phyloP scores from a whole-genome alignment of 1,284 basidiomycete species.

The Tylopilus sp. region DNA sequence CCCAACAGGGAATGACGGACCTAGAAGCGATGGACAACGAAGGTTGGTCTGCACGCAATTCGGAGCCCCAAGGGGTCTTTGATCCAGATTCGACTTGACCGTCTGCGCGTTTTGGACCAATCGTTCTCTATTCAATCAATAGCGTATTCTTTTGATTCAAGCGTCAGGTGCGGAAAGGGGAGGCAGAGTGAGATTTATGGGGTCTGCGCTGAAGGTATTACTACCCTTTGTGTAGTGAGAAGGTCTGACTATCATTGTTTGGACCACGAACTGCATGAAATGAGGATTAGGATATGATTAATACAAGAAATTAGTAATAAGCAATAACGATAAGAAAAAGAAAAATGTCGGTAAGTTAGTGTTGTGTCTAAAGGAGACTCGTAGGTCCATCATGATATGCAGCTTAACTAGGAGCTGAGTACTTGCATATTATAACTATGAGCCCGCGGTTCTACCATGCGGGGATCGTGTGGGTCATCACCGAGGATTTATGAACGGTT shows the following conservation, averaged over 20 bases:
- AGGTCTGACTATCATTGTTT: neutral
- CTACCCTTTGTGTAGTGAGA: neutral
- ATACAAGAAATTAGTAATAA: slow-evolving; percentile 4
- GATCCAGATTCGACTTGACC: neutral
- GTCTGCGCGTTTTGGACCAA: neutral
- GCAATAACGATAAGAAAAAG: neutral
- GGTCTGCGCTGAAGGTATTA: too few species aligned
- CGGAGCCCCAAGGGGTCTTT: neutral
- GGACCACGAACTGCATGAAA: too few species aligned
- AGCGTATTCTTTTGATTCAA: neutral
- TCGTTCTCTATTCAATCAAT: neutral
- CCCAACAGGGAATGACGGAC: slow-evolving; percentile 10
- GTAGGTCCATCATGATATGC: slow-evolving; percentile 5
- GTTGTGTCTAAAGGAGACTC: slow-evolving; percentile 5
- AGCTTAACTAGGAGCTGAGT: slow-evolving; percentile 8
- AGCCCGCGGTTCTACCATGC: slow-evolving; percentile 13
- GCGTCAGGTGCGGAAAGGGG: neutral
- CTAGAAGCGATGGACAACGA: neutral
- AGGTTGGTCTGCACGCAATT: slow-evolving; percentile 1
- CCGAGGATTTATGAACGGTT: neutral
- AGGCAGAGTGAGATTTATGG: neutral
- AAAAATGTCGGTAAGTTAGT: slow-evolving; percentile 2
- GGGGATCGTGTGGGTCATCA: slow-evolving; percentile 11
- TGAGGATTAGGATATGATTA: neutral
- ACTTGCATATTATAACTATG: neutral